Evolutionary conservation across 202 grass and related monocot species (phyloP), one percentile per base, ranked within the genome.

Genomic region (Musa balbisiana): DNA sequence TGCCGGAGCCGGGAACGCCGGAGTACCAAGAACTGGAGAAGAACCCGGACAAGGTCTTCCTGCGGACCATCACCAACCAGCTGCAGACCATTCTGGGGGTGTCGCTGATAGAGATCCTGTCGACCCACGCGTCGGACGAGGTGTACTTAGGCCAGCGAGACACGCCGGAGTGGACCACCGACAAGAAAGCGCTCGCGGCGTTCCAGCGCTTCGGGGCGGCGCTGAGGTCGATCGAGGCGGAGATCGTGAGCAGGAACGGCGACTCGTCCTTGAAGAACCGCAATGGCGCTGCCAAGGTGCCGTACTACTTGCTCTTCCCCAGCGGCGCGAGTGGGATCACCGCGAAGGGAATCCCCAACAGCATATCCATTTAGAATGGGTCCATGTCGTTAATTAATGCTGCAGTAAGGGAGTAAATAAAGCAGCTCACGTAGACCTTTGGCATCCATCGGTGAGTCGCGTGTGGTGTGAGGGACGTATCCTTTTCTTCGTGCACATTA

Each of bases 71-170:
- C 71, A 96, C 89, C 53, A 82, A 75, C 79, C 87, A 89, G 79
- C 49, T 67, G 13, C 76, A 85, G 73, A 67, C 62, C 65, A 87
- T 96, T 66, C 49, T 85, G 0, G 92, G 86, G 49, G 19, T 26
- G 60, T 64, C 58, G 12, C 20, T 63, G 3, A 14, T 63, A 8
- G 92, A 92, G 89, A 66, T 92, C 26, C 76, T 96, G 24, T 96
- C 92, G 3, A 88, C 82, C 62, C 92, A 92, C 85, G 51, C 89
- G 23, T 87, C 92, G 1, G 92, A 96, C 81, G 92, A 96, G 84
- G 78, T 92, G 8, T 92, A 96, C 73, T 80, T 96, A 0, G 92
- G 92, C 15, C 87, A 96, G 80, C 84, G 82, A 1, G 23, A 62
- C 29, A 64, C 29, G 2, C 53, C 53, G 20, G 53, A 63, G 60